Conservation (phyloP, 805 yeast species). For the Kuraishia ogatae region DNA sequence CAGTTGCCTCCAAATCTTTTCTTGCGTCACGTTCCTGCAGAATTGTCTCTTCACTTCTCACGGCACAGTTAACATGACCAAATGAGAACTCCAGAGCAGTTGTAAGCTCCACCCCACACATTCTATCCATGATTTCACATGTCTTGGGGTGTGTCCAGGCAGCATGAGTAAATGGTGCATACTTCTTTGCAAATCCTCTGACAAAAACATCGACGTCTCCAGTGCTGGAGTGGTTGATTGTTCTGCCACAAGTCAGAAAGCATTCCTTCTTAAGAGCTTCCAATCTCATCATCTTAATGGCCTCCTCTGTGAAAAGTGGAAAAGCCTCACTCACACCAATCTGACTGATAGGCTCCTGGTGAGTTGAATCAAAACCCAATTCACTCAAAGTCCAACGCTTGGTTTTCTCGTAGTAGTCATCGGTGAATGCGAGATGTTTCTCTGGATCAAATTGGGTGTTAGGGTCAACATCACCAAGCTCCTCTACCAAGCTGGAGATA, state of each 20-base stretch:
- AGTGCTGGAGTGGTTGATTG: slow-evolving; percentile 22
- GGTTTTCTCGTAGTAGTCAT: slow-evolving; percentile 27
- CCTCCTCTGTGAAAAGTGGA: slow-evolving; percentile 44
- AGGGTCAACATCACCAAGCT: slow-evolving; percentile 15
- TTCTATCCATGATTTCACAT: slow-evolving; percentile 39
- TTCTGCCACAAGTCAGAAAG: slow-evolving; percentile 32
- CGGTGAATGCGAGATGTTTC: slow-evolving; percentile 27
- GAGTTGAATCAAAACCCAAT: slow-evolving; percentile 26
- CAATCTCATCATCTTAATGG: slow-evolving; percentile 38
- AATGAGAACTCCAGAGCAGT: slow-evolving; percentile 47
- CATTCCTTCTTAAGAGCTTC: slow-evolving; percentile 32
- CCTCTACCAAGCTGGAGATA: slow-evolving; percentile 10
- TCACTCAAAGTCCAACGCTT: slow-evolving; percentile 28
- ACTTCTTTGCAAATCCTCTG: slow-evolving; percentile 37
- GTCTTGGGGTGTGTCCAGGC: slow-evolving; percentile 57
- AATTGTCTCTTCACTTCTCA: slow-evolving; percentile 8
- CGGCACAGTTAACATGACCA: slow-evolving; percentile 34
- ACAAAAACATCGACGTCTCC: slow-evolving; percentile 29
- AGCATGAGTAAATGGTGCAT: slow-evolving; percentile 38
- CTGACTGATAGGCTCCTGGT: slow-evolving; percentile 24
- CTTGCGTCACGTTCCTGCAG: slow-evolving; percentile 14
- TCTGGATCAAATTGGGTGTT: slow-evolving; percentile 25
- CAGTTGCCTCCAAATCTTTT: slow-evolving; percentile 2
- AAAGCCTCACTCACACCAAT: slow-evolving; percentile 41
- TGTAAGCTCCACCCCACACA: slow-evolving; percentile 51